Evolutionary conservation across 108 stramenopile species (phyloP), one percentile per base, ranked within the genome.

Genomic region (Conticribra weissflogii): DNA sequence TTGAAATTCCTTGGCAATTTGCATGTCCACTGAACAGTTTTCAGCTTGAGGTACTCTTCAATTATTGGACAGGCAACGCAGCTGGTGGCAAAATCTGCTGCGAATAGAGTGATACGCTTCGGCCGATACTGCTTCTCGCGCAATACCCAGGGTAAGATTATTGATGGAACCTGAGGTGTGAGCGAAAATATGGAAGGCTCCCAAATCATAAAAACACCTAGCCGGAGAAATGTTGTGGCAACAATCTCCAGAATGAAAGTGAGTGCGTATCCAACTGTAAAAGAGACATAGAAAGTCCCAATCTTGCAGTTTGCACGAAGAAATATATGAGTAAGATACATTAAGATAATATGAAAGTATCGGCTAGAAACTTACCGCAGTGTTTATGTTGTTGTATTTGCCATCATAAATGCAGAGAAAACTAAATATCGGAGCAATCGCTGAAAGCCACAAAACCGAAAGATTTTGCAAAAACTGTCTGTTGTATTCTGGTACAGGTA

Each of bases 21-120:
- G 47, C 74, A 66, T 18, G 84, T 86, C 72, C 84, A 78, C 63
- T 90, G 86, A 23, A 91, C 75, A 23, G 93, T 56, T 32, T 78
- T 68, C 27, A 96, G 66, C 74, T 96, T 96, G 48, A 85, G 56
- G 75, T 75, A 86, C 73, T 96, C 96, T 75, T 96, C 96, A 60
- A 96, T 82, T 34, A 94, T 82, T 2, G 96, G 93, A 76, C 80
- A 68, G 3, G 89, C 89, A 15, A 96, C 53, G 46, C 91, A 91
- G 56, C 84, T 91, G 16, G 91, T 78, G 3, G 79, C 76, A 57
- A 96, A 86, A 61, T 96, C 93, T 28, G 90, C 90, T 9, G 83
- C 87, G 64, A 96, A 90, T 15, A 96, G 81, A 7, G 95, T 92
- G 15, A 93, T 93, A 22, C 90, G 79, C 62, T 92, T 93, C 1